Base-by-base conservation (phyloP, 2,329 filamentous ascomycete genomes). In the Pseudogymnoascus sp. region DNA sequence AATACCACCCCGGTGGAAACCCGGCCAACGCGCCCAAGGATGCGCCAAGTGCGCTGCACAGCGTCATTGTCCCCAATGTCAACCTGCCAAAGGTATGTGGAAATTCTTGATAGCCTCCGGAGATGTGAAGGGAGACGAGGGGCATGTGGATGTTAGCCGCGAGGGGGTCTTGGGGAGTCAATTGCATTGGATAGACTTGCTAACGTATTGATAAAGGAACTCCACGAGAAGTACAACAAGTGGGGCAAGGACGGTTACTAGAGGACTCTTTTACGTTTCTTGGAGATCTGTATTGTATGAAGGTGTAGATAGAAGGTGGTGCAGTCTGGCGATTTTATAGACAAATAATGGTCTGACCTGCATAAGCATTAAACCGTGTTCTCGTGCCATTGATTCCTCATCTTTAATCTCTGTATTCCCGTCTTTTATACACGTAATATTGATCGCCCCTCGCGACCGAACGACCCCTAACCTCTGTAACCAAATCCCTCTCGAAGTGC, bases 201-300 rank as follows among this genome's bases (percentile, higher is more conserved):
- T 62, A 41, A 62, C 50, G 30, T 41, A 12, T 57, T 59, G 28
- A 14, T 57, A 62, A 70, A 95, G 90, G 83, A 88, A 71, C 85
- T 97, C 67, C 94, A 99, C 80, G 94, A 99, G 70, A 89, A 88
- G 80, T 97, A 88, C 86, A 99, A 99, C 89, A 99, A 99, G 84
- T 97, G 90, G 86, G 94, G 94, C 77, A 97, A 97, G 86, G 94
- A 97, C 69, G 92, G 91, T 69, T 97, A 70, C 63, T 72, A 72
- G 66, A 63, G 18, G 35, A 39, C 7, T 9, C n/a, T 54, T n/a
- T 6, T 18, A 54, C 43, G 12, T 33, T 54, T 54, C n/a, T 54
- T 54, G 25, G 43, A 8, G 25, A 54, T 30, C 25, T 54, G 43
- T 54, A 54, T 54, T 54, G 43, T 54, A 54, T 54, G 25, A 54